phyloP scores from a whole-genome alignment of 1,139 yeast species.

The Yamadazyma diddensiae region DNA sequence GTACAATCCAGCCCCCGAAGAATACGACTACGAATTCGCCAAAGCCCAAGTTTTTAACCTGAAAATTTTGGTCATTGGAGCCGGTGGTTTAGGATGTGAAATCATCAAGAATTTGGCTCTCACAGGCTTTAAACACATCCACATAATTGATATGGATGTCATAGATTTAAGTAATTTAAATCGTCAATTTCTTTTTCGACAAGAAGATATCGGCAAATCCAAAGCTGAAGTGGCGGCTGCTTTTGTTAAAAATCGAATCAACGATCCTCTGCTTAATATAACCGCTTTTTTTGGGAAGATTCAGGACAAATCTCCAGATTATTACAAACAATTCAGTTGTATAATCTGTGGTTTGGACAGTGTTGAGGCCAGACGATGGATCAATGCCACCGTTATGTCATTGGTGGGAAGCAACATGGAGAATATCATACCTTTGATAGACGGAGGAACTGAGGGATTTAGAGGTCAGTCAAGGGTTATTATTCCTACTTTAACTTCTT shows the following conservation, averaged over 20 bases:
- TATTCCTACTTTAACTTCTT: slow-evolving; percentile 78
- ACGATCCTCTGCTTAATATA: slow-evolving; percentile 43
- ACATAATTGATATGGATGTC: slow-evolving; percentile 93
- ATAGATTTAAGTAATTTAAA: slow-evolving; percentile 88
- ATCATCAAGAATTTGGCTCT: slow-evolving; percentile 79
- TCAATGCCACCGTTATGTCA: slow-evolving; percentile 69
- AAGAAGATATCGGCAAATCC: slow-evolving; percentile 69
- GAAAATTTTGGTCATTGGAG: slow-evolving; percentile 67
- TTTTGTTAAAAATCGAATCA: slow-evolving; percentile 49
- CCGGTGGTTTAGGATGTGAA: slow-evolving; percentile 97
- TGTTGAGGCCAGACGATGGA: slow-evolving; percentile 90
- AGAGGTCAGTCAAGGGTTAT: slow-evolving; percentile 90
- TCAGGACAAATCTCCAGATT: slow-evolving; percentile 66
- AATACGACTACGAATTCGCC: slow-evolving; percentile 28
- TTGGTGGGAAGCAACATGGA: slow-evolving; percentile 53
- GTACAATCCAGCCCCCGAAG: slow-evolving; percentile 39
- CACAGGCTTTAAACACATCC: slow-evolving; percentile 70
- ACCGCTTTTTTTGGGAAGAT: slow-evolving; percentile 62
- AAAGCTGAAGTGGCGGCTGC: slow-evolving; percentile 81
- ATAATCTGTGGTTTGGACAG: slow-evolving; percentile 88
- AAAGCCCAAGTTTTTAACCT: slow-evolving; percentile 24
- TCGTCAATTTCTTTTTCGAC: slow-evolving; percentile 81
- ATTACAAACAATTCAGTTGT: slow-evolving; percentile 66
- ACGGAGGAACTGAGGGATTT: slow-evolving; percentile 96
- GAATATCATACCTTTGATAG: slow-evolving; percentile 73